These are phyloP conservation scores for Royoungia palumana DNA, from an alignment of 768 basidiomycete genomes.

Conservation along the genomic window DNA sequence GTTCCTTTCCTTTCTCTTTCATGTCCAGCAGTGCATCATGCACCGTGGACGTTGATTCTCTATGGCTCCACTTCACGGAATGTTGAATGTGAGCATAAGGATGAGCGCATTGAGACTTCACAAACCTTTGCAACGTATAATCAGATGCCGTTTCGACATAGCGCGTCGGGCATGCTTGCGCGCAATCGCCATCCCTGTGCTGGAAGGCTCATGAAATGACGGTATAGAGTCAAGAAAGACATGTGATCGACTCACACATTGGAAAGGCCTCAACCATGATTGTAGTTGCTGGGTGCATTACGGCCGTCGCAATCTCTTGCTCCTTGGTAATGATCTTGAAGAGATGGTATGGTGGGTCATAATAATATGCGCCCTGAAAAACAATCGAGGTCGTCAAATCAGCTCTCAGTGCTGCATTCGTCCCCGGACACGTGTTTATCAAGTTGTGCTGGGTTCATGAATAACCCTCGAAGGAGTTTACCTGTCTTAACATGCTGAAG, in stretches of 20 bases:
- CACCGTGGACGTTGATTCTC: neutral
- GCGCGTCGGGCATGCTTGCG: neutral
- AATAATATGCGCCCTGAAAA: conserved; percentile 14
- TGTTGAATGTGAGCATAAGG: neutral
- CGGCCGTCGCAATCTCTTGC: neutral
- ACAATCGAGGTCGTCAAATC: conserved; percentile 6
- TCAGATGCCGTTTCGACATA: conserved; percentile 4
- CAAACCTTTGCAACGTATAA: neutral
- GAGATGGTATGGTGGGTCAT: conserved; percentile 10
- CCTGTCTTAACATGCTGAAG: conserved; percentile 27
- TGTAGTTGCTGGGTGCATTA: conserved; percentile 6
- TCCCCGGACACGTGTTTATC: conserved; percentile 33
- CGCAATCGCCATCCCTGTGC: neutral
- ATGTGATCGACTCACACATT: neutral
- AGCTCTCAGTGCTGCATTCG: neutral
- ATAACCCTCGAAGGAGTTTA: conserved; percentile 29
- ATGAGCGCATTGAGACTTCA: neutral
- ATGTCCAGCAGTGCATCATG: neutral
- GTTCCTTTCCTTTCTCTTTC: neutral
- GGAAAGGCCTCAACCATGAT: conserved; percentile 4
- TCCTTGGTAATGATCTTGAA: neutral
- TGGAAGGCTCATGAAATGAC: neutral
- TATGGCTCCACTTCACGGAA: neutral
- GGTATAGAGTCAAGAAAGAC: too few species aligned
- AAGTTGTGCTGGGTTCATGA: conserved; percentile 32